Conservation (phyloP, 495 filamentous ascomycete species). For the Cryomyces minteri region DNA sequence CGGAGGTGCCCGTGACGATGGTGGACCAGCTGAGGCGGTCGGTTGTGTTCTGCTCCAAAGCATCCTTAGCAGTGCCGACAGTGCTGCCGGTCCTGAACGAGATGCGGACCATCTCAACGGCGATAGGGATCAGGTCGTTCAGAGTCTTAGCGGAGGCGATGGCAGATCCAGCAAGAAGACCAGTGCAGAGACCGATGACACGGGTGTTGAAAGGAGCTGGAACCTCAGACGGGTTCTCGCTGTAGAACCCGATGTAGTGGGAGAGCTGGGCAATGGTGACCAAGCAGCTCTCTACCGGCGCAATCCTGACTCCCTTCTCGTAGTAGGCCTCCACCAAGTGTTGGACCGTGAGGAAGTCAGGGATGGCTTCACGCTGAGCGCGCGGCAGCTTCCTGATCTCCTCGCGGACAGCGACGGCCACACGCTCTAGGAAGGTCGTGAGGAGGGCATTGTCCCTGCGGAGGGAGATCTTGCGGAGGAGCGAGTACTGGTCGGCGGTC, state of each 20-base stretch:
- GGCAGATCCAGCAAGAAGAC: conserved; percentile 51
- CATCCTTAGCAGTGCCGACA: conserved; percentile 31
- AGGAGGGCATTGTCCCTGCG: conserved; percentile 46
- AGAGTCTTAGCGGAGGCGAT: conserved; percentile 49
- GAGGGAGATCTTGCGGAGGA: conserved; percentile 43
- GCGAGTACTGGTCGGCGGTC: conserved; percentile 50
- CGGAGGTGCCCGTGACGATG: conserved; percentile 26
- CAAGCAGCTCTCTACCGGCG: conserved; percentile 46
- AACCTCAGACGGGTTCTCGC: conserved; percentile 26
- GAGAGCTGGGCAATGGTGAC: conserved; percentile 53
- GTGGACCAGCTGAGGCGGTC: conserved; percentile 37
- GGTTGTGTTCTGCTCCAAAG: conserved; percentile 28
- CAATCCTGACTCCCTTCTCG: conserved; percentile 34
- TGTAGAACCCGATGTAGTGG: conserved; percentile 55
- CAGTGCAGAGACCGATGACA: conserved; percentile 51
- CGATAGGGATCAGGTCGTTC: conserved; percentile 45
- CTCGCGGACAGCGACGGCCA: conserved; percentile 39
- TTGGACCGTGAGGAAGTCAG: conserved; percentile 47
- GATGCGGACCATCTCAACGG: conserved; percentile 50
- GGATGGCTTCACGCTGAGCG: conserved; percentile 40
- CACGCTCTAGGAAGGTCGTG: conserved; percentile 44
- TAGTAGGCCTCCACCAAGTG: conserved; percentile 55
- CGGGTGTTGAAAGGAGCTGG: conserved; percentile 26
- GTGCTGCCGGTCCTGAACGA: conserved; percentile 53
- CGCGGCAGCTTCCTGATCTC: conserved; percentile 42